Evolutionary conservation across 129 eudicot species (phyloP).

Genomic region (Smallanthus sonchifolius): DNA sequence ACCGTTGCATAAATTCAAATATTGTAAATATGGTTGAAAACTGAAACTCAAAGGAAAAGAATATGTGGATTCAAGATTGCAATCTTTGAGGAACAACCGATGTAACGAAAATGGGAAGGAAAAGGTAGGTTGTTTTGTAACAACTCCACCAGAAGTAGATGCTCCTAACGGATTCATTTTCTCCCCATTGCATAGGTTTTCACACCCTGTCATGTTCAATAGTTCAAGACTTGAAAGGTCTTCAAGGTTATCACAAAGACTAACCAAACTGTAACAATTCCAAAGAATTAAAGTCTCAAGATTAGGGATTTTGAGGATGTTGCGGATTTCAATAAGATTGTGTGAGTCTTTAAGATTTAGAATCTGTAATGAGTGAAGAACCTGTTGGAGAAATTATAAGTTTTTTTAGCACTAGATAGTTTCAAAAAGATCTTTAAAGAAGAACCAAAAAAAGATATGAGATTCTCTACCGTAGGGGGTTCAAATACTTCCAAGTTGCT

Average conservation of each 20-base stretch:
- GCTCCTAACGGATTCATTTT: no score
- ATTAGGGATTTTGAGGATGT: not conserved
- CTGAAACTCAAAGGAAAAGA: no score
- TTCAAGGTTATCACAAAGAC: not conserved
- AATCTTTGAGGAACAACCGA: no score
- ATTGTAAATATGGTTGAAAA: no score
- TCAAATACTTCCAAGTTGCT: conserved; percentile 6
- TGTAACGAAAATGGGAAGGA: no score
- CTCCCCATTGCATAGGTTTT: no score
- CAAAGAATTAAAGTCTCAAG: conserved; percentile 14
- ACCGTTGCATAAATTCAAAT: no score
- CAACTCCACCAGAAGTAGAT: no score
- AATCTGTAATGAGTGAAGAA: not conserved
- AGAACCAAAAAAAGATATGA: not conserved
- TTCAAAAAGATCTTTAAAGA: not conserved
- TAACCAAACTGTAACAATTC: conserved; percentile 7
- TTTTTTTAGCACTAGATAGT: not conserved
- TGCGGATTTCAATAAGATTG: not conserved
- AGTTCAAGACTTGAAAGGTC: no score
- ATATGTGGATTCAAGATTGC: no score
- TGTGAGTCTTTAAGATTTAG: conserved; percentile 13
- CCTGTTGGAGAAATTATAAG: not conserved
- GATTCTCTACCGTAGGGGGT: conserved; percentile 14
- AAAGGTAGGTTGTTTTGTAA: no score
- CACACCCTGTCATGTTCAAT: no score